These are phyloP conservation scores for Penicillium parvum DNA, from an alignment of 495 filamentous ascomycete species.

Conservation along the genomic window DNA sequence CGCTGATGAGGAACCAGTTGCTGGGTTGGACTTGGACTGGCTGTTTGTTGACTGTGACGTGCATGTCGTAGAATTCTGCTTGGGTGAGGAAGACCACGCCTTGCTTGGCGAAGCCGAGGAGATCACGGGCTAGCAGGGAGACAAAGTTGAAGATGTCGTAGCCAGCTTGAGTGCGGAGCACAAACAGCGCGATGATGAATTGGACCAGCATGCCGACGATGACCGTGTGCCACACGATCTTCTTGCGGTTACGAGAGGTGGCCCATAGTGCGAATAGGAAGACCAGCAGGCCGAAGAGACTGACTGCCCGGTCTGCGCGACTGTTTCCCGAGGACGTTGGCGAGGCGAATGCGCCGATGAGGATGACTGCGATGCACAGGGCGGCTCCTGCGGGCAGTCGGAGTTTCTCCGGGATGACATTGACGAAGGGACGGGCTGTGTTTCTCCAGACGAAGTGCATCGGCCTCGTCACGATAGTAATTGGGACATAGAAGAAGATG, in stretches of 20 bases:
- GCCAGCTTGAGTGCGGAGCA: slow-evolving; percentile 70
- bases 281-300: slow-evolving; percentile 73
- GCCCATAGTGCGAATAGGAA: slow-evolving; percentile 61
- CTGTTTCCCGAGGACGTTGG: slow-evolving; percentile 70
- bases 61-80: slow-evolving; percentile 25
- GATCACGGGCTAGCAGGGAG: slow-evolving; percentile 59
- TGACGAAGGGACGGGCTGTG: slow-evolving; percentile 49
- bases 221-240: slow-evolving; percentile 64
- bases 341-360: slow-evolving; percentile 70
- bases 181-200: slow-evolving; percentile 84
- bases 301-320: slow-evolving; percentile 70
- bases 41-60: slow-evolving; percentile 11
- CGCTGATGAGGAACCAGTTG: slow-evolving; percentile 64
- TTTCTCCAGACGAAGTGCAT: slow-evolving; percentile 62
- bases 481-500: slow-evolving; percentile 67
- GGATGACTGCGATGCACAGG: slow-evolving; percentile 61
- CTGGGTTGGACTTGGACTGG: too few relatives aligned
- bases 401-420: slow-evolving; percentile 57
- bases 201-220: slow-evolving; percentile 84
- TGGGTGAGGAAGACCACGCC: slow-evolving; percentile 70
- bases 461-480: slow-evolving; percentile 59
- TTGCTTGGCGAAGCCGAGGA: slow-evolving; percentile 65
- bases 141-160: slow-evolving; percentile 88
- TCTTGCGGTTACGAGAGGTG: slow-evolving; percentile 66
- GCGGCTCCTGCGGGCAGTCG: slow-evolving; percentile 55